Conservation (phyloP, 2,329 filamentous ascomycete genomes). For the Exophiala phaeomuriformis region DNA sequence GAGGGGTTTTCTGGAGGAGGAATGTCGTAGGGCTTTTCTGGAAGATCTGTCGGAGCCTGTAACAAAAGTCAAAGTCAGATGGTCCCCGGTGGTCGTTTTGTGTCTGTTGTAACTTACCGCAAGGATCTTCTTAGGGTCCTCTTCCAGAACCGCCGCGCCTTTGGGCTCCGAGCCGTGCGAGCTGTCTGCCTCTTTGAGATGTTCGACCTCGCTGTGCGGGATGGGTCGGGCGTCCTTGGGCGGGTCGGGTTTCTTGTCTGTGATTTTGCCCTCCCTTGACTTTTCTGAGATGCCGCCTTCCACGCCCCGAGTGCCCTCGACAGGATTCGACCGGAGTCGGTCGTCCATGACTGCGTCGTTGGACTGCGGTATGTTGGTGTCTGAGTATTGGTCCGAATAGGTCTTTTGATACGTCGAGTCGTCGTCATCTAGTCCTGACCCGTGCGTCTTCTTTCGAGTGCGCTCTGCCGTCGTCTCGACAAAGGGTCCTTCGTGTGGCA, state of each 20-base stretch:
- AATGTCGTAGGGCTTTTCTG: constrained; percentile 67
- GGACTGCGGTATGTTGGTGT: constrained; percentile 43
- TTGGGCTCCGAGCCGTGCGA: constrained; percentile 19
- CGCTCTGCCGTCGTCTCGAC: constrained; percentile 44
- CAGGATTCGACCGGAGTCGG: constrained; percentile 64
- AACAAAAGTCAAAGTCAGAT: constrained; percentile 3
- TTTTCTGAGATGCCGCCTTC: constrained; percentile 86
- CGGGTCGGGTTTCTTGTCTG: constrained; percentile 68
- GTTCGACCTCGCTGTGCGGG: constrained; percentile 72
- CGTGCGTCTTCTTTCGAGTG: constrained; percentile 37
- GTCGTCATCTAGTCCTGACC: constrained; percentile 27
- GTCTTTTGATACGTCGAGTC: constrained; percentile 31
- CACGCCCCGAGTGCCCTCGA: constrained; percentile 79
- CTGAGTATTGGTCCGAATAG: constrained; percentile 31
- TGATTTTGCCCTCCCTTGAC: constrained; percentile 64
- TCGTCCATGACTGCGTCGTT: constrained; percentile 90
- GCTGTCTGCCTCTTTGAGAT: constrained; percentile 44
- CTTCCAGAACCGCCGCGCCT: constrained; percentile 32
- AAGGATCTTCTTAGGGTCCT: constrained; percentile 40
- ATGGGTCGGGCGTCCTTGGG: constrained; percentile 80
- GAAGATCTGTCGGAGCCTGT: constrained; percentile 75
- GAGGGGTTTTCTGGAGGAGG: constrained; percentile 60
- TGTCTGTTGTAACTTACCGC: constrained; percentile 46
- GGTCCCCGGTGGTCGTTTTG: not conserved
- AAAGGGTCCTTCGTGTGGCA: constrained; percentile 80